Evolutionary conservation across 176 grass and related monocot genomes (phyloP), one percentile per base, ranked within the genome.

Genomic region (Aegilops bicornis): DNA sequence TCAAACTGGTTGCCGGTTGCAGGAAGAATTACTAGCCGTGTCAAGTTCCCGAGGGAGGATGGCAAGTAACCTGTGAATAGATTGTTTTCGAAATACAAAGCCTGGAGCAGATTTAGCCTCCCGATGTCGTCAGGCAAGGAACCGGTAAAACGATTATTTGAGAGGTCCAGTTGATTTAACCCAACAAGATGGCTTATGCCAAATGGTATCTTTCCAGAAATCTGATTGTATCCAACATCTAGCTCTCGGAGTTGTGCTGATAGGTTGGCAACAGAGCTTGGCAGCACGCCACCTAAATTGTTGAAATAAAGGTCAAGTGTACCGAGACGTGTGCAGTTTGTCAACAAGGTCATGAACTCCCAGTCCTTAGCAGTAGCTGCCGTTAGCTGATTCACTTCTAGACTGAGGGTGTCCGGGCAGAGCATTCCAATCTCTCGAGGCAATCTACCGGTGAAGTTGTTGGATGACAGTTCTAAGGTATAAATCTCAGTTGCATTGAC

Each of bases 321-420:
- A 4, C n/a, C 20, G 16, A 94, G 66, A 15, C 59, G 19, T 48
- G 83, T 94, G 78, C 92, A 91, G 80, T 94, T 91, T 76, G 82
- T 81, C 64, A 94, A 69, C 12, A 76, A 66, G 11, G 29, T 52
- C 7, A 89, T 52, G 12, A 93, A 73, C 6, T 70, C 23, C 30
- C 89, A 89, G 37, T 60, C 87, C 32, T 33, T 22, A 0, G 13
- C 22, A 8, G n/a, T 35, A 32, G 19, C 39, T 39, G 82, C 63
- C 19, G 48, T 67, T 10, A 89, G 16, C 20, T 85, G 40, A 27
- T 89, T 89, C 1, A 0, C 0, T 0, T 50, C 52, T 0, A 89
- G 50, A 13, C 45, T 3, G 5, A 91, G n/a, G 50, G 71, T 48
- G 14, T 25, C 4, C 11, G 78, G 84, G n/a, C 76, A 94, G 11